Base-by-base conservation (phyloP, 2,329 filamentous ascomycete species). In the Madurella fahalii region DNA sequence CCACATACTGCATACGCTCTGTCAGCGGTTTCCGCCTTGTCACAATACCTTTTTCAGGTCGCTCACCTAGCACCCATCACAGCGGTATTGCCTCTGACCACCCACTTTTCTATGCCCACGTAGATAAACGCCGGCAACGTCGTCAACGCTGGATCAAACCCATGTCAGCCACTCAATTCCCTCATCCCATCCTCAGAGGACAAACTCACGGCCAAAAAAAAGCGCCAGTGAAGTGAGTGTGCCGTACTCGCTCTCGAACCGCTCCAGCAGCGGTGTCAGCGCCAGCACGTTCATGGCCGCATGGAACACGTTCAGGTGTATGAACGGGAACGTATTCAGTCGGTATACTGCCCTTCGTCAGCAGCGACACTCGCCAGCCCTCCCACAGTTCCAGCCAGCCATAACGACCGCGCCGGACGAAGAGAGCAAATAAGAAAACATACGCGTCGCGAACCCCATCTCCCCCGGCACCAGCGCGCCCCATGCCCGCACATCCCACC, bases 241-340 rank as follows among this genome's bases (percentile, higher is more conserved):
- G 50, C 94, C 94, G 71, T 95, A 85, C 70, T 96, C 93, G 58
- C 83, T 82, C 74, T 99, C 94, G 71, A 97, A 99, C 58, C 92
- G 83, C 72, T 96, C 93, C 69, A 99, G 75, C 49, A 99, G 77
- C n/a, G 94, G 94, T 40, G 86, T 85, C 59, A 97, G 71, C 18
- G 90, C 89, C 59, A 95, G 50, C 20, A 90, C 70, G 71, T 97
- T 96, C 67, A 95, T 75, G 50, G 92, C 66, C 58, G 86, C 80
- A 71, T 97, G 94, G 63, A 96, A 76, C 68, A 95, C 80, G 64
- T 87, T 87, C 43, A 84, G 71, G 69, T 99, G 94, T 57, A 96
- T 84, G 53, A 99, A 77, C 1, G 92, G 90, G 67, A 90, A 99
- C 0, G 93, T 95, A 68, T 96, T 96, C 37, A 95, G 80, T 58